These are phyloP conservation scores for Brassica nigra DNA, from an alignment of 345 rosid species.

Conservation along the genomic window DNA sequence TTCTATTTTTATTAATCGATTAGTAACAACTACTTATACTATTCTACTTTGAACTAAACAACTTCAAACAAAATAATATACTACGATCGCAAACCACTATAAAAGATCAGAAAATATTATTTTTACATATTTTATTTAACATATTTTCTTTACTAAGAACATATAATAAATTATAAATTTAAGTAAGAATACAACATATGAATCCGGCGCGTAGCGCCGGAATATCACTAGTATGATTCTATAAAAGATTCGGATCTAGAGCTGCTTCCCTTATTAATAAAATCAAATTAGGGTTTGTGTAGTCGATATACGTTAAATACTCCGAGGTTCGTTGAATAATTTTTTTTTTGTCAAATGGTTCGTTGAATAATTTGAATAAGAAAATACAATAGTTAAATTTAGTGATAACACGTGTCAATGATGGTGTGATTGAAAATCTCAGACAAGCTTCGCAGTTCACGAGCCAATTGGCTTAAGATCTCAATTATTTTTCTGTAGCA, in stretches of 20 bases:
- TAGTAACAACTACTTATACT: too few species aligned
- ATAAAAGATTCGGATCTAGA: conserved; percentile 10
- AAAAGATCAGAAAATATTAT: too few species aligned
- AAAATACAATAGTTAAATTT: not conserved
- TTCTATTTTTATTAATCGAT: too few species aligned
- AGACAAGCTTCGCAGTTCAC: conserved; percentile 27
- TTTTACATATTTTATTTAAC: too few species aligned
- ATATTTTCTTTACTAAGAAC: too few species aligned
- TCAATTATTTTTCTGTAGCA: conserved; percentile 10
- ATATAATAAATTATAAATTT: too few species aligned
- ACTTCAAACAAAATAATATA: too few species aligned
- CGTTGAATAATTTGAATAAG: conserved; percentile 4
- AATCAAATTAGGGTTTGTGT: conserved; percentile 9
- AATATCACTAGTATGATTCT: too few species aligned
- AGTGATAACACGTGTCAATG: conserved; percentile 31
- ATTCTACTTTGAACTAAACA: too few species aligned
- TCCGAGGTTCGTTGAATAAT: conserved; percentile 5
- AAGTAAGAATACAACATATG: too few species aligned
- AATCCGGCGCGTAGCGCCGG: too few species aligned
- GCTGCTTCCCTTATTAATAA: not conserved
- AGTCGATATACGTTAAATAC: conserved; percentile 3
- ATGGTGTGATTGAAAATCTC: conserved; percentile 1
- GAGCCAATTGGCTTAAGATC: conserved; percentile 25
- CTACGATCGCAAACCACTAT: too few species aligned
- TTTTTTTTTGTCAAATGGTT: not conserved